A percentile compares a stretch with the other conserved stretches of the same genome.
phyloP scores from a whole-genome alignment of 208 protist species.

The Trypanosoma melophagium region DNA sequence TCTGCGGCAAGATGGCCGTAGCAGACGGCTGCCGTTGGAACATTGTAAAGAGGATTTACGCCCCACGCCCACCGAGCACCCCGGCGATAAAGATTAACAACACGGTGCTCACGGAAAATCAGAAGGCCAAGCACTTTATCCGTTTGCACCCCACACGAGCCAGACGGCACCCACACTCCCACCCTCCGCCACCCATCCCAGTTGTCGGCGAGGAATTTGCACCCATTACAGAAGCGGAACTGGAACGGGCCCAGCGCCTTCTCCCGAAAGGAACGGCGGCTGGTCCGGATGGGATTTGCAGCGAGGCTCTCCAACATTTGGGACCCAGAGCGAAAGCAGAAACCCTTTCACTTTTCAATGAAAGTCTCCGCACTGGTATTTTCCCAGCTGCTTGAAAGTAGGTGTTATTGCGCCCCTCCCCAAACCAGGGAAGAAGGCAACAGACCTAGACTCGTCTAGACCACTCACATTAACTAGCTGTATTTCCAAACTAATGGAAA shows the following conservation, averaged over 20 bases:
- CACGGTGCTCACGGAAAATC: neutral
- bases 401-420: conserved; percentile 23
- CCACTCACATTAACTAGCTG: conserved; percentile 21
- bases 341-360: conserved; percentile 20
- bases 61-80: neutral
- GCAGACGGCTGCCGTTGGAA: conserved; percentile 8
- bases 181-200: no score
- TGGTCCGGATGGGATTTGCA: neutral
- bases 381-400: conserved; percentile 15
- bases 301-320: conserved; percentile 9
- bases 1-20: neutral
- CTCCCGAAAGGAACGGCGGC: neutral
- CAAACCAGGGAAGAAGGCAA: conserved; percentile 21
- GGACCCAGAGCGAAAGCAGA: neutral
- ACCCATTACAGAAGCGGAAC: neutral
- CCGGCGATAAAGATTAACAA: neutral
- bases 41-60: conserved; percentile 6
- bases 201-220: neutral
- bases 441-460: conserved; percentile 9
- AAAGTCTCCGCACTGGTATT: conserved; percentile 7
- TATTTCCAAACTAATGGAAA: conserved; percentile 27
- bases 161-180: neutral
- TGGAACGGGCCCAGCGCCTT: conserved; percentile 1
- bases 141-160: neutral
- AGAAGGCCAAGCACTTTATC: neutral